Base-by-base conservation (phyloP, 352 stramenopile genomes). In the Globisporangium irregulare region DNA sequence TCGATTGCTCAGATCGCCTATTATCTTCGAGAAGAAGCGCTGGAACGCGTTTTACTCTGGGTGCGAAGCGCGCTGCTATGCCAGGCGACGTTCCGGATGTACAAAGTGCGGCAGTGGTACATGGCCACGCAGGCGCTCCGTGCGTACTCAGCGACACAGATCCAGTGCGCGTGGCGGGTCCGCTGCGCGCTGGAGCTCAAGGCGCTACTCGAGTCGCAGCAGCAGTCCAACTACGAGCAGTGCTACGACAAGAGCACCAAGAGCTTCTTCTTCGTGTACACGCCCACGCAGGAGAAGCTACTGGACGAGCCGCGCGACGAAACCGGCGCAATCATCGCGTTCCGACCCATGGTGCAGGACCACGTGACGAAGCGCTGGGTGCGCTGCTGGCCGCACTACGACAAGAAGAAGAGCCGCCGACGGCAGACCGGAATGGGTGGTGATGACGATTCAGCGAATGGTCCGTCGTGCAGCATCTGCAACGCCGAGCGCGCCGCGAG, bases 291-390 rank as follows among this genome's bases (percentile, higher is more conserved):
- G 24, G 86, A 93, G 68, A 85, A 82, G 41, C 66, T 93, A 27
- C 32, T 81, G 10, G 75, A 89, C 32, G 81, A 88, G 54, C 87
- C 87, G 24, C 75, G 77, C 5, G 84, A 94, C 58, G 75, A 79
- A 29, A 53, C 70, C 2, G 86, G 83, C 22, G 65, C 61, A 4
- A 76, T 87, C 46, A 34, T 93, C 22, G 68, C 84, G 8, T 91
- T 80, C 66, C 83, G 87, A 0, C 84, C 87, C 1, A 81, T 94
- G 79, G 69, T 94, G 6, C 77, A 92, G 29, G 87, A 94, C 59
- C 83, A 81, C 32, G 50, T 88, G 50, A 92, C 87, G 22, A 82
- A 86, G 68, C 73, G 80, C 18, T 93, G 81, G 81, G 71, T 94
- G 59, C 79, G 87, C 8, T 82, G 82, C 5, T 95, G 87, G 86